A percentile compares a stretch with the other conserved stretches of the same genome.
Conservation (phyloP, 257 asterid genomes). For the Salvia splendens region DNA sequence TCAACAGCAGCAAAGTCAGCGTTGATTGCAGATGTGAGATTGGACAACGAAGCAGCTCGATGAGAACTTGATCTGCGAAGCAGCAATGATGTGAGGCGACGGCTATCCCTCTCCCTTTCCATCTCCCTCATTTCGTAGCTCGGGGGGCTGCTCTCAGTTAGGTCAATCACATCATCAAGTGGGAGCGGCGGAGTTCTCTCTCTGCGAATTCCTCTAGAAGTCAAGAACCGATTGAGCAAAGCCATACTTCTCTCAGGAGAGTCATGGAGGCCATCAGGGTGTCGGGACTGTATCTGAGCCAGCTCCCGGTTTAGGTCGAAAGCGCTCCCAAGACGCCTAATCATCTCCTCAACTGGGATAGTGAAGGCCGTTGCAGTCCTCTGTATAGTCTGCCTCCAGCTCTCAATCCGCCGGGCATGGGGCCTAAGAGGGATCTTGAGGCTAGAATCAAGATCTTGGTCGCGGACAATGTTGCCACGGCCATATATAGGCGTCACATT, state of each 20-base stretch:
- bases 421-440: slow-evolving; percentile 70
- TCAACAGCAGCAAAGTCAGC: slow-evolving; percentile 66
- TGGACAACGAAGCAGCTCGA: slow-evolving; percentile 54
- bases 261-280: slow-evolving; percentile 42
- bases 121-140: slow-evolving; percentile 39
- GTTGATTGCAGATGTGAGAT: slow-evolving; percentile 48
- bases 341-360: slow-evolving; percentile 88
- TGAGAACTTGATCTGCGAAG: slow-evolving; percentile 66
- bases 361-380: slow-evolving; percentile 65
- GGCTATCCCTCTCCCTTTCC: slow-evolving; percentile 43
- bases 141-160: slow-evolving; percentile 55
- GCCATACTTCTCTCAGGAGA: slow-evolving; percentile 75
- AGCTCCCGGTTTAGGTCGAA: slow-evolving; percentile 56
- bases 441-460: slow-evolving; percentile 50
- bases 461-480: slow-evolving; percentile 51
- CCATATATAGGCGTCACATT: slow-evolving; percentile 86
- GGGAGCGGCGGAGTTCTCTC: slow-evolving; percentile 50
- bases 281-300: slow-evolving; percentile 49
- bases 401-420: slow-evolving; percentile 65
- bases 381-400: slow-evolving; percentile 83
- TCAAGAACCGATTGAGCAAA: slow-evolving; percentile 63
- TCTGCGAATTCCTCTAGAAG: slow-evolving; percentile 77
- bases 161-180: slow-evolving; percentile 60
- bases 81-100: slow-evolving; percentile 56
- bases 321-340: slow-evolving; percentile 68